Evolutionary conservation across 2,329 filamentous ascomycete species (phyloP).

Genomic region (Alternaria sp.): DNA sequence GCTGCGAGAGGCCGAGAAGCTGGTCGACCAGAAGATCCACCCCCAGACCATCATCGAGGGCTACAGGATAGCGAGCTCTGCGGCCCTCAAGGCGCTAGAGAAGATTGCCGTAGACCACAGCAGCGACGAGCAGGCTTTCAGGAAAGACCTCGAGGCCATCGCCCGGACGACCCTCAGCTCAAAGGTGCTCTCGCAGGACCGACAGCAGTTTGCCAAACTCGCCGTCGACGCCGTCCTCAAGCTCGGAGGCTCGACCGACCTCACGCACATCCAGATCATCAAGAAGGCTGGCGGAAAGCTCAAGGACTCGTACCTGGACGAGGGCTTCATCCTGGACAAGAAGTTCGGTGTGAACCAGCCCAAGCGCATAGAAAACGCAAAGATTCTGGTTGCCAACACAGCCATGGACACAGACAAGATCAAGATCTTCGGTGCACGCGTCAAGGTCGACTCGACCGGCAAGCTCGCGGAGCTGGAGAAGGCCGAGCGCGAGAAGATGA

Average conservation of each 20-base stretch:
- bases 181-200: conserved; percentile 93
- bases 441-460: conserved; percentile 95
- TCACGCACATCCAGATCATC: conserved; percentile 98
- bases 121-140: conserved; percentile 81
- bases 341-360: conserved; percentile 99
- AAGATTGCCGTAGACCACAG: conserved; percentile 89
- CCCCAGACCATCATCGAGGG: conserved; percentile 99
- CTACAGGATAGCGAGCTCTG: conserved; percentile 93
- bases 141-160: conserved; percentile 87
- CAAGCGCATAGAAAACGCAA: conserved; percentile 95
- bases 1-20: conserved; percentile 92
- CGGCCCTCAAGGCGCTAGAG: conserved; percentile 83
- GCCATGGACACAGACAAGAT: conserved; percentile 99
- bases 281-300: conserved; percentile 99
- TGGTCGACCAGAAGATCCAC: conserved; percentile 98
- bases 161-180: conserved; percentile 95
- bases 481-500: conserved; percentile 99
- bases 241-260: conserved; percentile 86
- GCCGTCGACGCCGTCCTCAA: conserved; percentile 91
- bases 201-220: conserved; percentile 86
- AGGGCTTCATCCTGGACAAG: conserved; percentile 98
- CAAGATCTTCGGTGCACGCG: conserved; percentile 97
- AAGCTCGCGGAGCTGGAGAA: conserved; percentile 98
- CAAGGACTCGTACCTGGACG: conserved; percentile 95
- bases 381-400: conserved; percentile 97